A percentile compares a stretch with the other conserved stretches of the same genome.
Conservation (phyloP, 2,329 filamentous ascomycete species). For the Talaromyces piceae region DNA sequence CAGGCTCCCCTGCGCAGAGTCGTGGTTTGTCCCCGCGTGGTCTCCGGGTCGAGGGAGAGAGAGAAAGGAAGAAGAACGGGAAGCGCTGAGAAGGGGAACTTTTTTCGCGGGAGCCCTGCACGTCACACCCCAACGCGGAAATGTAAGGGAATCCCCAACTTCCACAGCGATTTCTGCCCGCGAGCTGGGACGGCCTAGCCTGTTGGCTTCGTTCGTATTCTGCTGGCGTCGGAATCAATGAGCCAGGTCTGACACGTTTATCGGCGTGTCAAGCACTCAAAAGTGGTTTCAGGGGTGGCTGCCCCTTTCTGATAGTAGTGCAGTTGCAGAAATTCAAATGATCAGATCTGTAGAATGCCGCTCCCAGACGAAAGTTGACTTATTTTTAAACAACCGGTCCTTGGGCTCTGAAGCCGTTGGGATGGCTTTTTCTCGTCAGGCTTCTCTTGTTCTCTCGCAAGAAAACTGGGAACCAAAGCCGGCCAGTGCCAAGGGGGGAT, state of each 20-base stretch:
- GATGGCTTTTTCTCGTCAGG: neutral
- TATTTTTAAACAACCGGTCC: neutral
- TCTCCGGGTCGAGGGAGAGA: slow-evolving; percentile 20
- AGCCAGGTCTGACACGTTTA: neutral
- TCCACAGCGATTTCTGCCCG: neutral
- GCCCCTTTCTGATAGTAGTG: neutral
- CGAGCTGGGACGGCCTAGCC: neutral
- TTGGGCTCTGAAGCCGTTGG: neutral
- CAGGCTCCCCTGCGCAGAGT: slow-evolving; percentile 25
- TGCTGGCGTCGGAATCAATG: neutral
- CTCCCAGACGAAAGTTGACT: neutral
- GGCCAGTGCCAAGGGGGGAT: neutral
- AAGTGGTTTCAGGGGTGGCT: slow-evolving; percentile 10
- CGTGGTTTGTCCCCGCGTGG: slow-evolving; percentile 25
- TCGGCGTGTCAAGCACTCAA: neutral
- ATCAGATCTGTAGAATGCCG: neutral
- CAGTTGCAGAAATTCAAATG: neutral
- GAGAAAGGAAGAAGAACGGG: slow-evolving; percentile 11
- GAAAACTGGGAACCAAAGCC: neutral
- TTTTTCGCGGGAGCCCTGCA: slow-evolving; percentile 21
- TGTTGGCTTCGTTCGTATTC: neutral
- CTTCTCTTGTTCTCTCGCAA: neutral
- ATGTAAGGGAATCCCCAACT: slow-evolving; percentile 17
- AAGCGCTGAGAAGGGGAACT: slow-evolving; percentile 18
- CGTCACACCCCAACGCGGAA: slow-evolving; percentile 15